A percentile compares a stretch with the other conserved stretches of the same genome.
Evolutionary conservation across 2,329 filamentous ascomycete species (phyloP).

Genomic region (Rhynchosporium secalis): DNA sequence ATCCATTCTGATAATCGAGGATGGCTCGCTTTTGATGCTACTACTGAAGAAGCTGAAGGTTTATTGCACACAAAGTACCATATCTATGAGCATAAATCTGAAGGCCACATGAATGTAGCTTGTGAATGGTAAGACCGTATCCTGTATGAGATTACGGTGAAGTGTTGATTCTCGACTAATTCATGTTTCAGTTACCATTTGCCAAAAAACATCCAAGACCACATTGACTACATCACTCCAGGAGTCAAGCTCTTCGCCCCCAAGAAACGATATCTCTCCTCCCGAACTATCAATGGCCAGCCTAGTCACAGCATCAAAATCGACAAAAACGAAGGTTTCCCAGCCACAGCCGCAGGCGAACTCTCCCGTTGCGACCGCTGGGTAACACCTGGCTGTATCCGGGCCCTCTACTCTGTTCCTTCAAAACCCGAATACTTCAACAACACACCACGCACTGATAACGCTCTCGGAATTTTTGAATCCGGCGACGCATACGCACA

Average conservation of each 20-base stretch:
- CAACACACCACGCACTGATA: slow-evolving; percentile 30
- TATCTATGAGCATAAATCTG: slow-evolving; percentile 37
- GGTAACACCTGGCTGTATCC: slow-evolving; percentile 32
- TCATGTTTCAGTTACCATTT: slow-evolving; percentile 41
- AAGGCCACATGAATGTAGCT: slow-evolving; percentile 35
- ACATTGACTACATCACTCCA: slow-evolving; percentile 50
- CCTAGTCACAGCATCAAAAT: slow-evolving; percentile 6
- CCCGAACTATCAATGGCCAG: slow-evolving; percentile 7
- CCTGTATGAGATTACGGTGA: neutral
- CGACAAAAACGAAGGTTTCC: neutral
- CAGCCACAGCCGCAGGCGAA: slow-evolving; percentile 10
- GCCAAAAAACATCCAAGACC: slow-evolving; percentile 43
- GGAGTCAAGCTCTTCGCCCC: slow-evolving; percentile 42
- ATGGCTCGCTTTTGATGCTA: slow-evolving; percentile 42
- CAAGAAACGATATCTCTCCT: slow-evolving; percentile 14
- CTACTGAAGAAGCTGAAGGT: slow-evolving; percentile 38
- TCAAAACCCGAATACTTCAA: slow-evolving; percentile 23
- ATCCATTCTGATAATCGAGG: slow-evolving; percentile 36
- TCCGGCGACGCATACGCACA: slow-evolving; percentile 42
- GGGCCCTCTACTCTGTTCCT: slow-evolving; percentile 40
- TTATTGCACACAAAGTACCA: slow-evolving; percentile 41
- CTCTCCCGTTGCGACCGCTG: slow-evolving; percentile 21
- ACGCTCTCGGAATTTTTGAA: slow-evolving; percentile 43
- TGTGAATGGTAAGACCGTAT: slow-evolving; percentile 38
- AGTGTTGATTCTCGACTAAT: slow-evolving; percentile 5